Evolutionary conservation across 139 green algal genomes (phyloP).

Genomic region (Penium margaritaceum): DNA sequence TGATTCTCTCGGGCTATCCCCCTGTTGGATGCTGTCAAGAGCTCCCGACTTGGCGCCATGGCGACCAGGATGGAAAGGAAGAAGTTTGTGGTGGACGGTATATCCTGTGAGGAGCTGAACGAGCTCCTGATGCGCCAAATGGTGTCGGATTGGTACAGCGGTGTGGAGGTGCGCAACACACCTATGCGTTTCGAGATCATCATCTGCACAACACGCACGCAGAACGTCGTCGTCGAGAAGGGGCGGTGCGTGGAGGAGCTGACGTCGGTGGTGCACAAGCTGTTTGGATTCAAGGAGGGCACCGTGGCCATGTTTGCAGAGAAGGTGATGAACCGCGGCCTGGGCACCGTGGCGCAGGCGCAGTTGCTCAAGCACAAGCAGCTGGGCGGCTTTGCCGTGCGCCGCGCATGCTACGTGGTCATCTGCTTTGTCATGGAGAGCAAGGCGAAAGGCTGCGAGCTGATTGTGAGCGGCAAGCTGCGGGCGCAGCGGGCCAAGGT

Average conservation of each 20-base stretch:
- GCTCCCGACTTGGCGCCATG: too few relatives aligned
- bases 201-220: slow-evolving; percentile 91
- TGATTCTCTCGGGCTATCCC: too few relatives aligned
- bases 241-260: slow-evolving; percentile 95
- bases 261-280: slow-evolving; percentile 96
- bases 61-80: too few relatives aligned
- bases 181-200: slow-evolving; percentile 98
- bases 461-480: slow-evolving; percentile 97
- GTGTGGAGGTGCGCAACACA: slow-evolving; percentile 95
- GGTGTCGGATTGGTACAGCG: slow-evolving; percentile 92
- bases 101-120: slow-evolving; percentile 99
- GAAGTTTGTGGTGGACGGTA: slow-evolving; percentile 95
- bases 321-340: slow-evolving; percentile 92
- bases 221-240: slow-evolving; percentile 96
- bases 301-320: slow-evolving; percentile 98
- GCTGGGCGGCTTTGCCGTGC: slow-evolving; percentile 89
- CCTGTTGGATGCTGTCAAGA: too few relatives aligned
- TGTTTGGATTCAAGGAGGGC: slow-evolving; percentile 91
- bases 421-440: slow-evolving; percentile 98
- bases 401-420: slow-evolving; percentile 96
- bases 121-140: slow-evolving; percentile 94
- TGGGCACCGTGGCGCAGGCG: slow-evolving; percentile 94
- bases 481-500: slow-evolving; percentile 91
- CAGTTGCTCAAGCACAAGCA: slow-evolving; percentile 99
- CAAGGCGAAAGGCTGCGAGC: slow-evolving; percentile 97